phyloP scores from a whole-genome alignment of 345 rosid species.

The Salix caprea region DNA sequence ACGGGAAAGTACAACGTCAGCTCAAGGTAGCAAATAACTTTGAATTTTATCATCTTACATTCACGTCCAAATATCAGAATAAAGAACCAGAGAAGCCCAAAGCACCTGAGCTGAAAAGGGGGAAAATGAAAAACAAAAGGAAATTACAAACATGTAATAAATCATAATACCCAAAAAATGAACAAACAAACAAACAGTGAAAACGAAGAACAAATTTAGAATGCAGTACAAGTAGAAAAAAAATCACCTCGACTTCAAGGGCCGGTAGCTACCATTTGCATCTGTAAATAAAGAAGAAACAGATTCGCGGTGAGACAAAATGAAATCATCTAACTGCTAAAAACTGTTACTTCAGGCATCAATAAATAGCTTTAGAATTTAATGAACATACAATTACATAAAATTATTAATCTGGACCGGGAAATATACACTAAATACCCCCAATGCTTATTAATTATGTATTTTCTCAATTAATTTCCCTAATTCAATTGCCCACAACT shows the following conservation, averaged over 20 bases:
- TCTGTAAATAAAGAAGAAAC: constrained; percentile 44
- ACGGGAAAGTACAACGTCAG: constrained; percentile 21
- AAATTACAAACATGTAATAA: not conserved
- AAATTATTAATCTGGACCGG: too few species aligned
- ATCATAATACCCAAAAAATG: not conserved
- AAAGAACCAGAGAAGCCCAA: constrained; percentile 34
- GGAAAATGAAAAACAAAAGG: constrained; percentile 15
- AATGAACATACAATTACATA: not conserved
- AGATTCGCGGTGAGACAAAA: constrained; percentile 6
- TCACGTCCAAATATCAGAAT: constrained; percentile 12
- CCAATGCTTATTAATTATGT: not conserved
- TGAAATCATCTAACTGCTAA: not conserved
- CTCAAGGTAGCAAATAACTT: constrained; percentile 13
- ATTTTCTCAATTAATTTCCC: not conserved
- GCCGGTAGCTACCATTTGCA: constrained; percentile 41
- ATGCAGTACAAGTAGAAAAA: not conserved
- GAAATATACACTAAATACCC: not conserved
- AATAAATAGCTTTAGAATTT: not conserved
- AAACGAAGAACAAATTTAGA: not conserved
- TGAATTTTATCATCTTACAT: constrained; percentile 14
- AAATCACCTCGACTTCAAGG: constrained; percentile 50
- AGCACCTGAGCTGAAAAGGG: constrained; percentile 51
- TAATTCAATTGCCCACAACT: not conserved
- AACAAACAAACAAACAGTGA: not conserved
- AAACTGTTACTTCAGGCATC: not conserved